Evolutionary conservation across 805 yeast genomes (phyloP).

Genomic region (Phaffomyces opuntiae): DNA sequence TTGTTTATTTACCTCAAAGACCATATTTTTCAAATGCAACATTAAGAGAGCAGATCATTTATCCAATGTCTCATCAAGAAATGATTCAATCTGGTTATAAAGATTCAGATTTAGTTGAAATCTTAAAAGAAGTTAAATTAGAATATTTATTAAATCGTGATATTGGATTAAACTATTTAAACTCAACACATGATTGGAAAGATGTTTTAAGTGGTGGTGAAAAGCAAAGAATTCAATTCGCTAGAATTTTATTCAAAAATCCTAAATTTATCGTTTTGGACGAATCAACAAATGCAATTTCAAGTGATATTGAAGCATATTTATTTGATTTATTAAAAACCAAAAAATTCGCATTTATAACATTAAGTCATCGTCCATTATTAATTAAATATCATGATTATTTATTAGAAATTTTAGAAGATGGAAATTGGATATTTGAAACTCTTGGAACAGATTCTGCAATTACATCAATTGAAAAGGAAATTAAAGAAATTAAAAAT

Average conservation of each 20-base stretch:
- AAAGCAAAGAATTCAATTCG: constrained; percentile 83
- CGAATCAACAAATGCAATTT: constrained; percentile 91
- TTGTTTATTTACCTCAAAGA: constrained; percentile 77
- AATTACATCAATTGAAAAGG: constrained; percentile 62
- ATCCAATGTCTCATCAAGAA: constrained; percentile 73
- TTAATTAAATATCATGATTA: constrained; percentile 80
- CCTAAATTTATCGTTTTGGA: constrained; percentile 82
- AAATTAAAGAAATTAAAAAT: constrained; percentile 57
- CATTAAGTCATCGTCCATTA: constrained; percentile 78
- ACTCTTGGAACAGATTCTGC: constrained; percentile 61
- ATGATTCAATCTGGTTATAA: constrained; percentile 66
- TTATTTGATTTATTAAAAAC: constrained; percentile 68
- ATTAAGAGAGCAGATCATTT: constrained; percentile 84
- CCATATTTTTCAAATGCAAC: constrained; percentile 81
- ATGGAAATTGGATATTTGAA: constrained; percentile 53
- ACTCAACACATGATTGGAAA: constrained; percentile 63
- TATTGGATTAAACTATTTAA: constrained; percentile 39
- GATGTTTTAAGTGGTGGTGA: constrained; percentile 96
- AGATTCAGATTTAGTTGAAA: constrained; percentile 62
- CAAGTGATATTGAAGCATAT: constrained; percentile 83
- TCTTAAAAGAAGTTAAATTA: constrained; percentile 68
- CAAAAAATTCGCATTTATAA: constrained; percentile 68
- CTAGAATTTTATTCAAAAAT: constrained; percentile 71
- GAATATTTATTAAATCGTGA: constrained; percentile 72
- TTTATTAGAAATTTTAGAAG: constrained; percentile 58